Evolutionary conservation across 176 grass and related monocot species (phyloP).

Genomic region (Cocos nucifera): DNA sequence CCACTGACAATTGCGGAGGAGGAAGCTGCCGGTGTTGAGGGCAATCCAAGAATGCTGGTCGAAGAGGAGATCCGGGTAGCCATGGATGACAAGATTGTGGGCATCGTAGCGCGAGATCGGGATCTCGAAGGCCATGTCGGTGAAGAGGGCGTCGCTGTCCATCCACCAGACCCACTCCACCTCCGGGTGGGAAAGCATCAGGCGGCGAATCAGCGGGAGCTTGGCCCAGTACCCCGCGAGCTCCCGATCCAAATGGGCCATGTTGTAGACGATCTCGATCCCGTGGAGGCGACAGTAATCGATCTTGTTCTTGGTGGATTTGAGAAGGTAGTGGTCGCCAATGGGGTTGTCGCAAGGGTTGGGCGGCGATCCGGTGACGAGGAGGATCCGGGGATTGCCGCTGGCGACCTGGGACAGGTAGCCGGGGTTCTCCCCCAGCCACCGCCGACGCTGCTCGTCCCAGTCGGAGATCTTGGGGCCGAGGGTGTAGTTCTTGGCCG

Average conservation of each 20-base stretch:
- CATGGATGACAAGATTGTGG: constrained; percentile 81
- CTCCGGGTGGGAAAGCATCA: constrained; percentile 84
- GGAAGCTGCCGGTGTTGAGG: constrained; percentile 80
- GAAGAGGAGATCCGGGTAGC: constrained; percentile 54
- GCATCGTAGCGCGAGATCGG: constrained; percentile 48
- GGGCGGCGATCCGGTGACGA: constrained; percentile 70
- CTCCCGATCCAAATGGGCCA: constrained; percentile 74
- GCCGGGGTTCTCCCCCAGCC: constrained; percentile 51
- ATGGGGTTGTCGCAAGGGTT: constrained; percentile 51
- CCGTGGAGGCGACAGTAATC: constrained; percentile 88
- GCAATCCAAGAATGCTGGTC: constrained; percentile 70
- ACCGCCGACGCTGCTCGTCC: constrained; percentile 53
- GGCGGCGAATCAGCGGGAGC: constrained; percentile 80
- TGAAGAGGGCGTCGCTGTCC: constrained; percentile 85
- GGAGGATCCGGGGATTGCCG: constrained; percentile 56
- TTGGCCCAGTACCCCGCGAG: constrained; percentile 88
- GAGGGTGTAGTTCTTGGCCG: constrained; percentile 43
- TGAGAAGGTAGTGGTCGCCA: constrained; percentile 71
- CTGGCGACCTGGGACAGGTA: constrained; percentile 18
- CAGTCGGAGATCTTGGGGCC: constrained; percentile 56
- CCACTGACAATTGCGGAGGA: constrained; percentile 95
- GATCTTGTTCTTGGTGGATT: constrained; percentile 83
- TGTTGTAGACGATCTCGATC: constrained; percentile 84
- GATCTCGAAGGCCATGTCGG: constrained; percentile 77
- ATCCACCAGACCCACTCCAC: constrained; percentile 91